phyloP scores from a whole-genome alignment of 1,284 basidiomycete species.

The Xerocomus subilludens region DNA sequence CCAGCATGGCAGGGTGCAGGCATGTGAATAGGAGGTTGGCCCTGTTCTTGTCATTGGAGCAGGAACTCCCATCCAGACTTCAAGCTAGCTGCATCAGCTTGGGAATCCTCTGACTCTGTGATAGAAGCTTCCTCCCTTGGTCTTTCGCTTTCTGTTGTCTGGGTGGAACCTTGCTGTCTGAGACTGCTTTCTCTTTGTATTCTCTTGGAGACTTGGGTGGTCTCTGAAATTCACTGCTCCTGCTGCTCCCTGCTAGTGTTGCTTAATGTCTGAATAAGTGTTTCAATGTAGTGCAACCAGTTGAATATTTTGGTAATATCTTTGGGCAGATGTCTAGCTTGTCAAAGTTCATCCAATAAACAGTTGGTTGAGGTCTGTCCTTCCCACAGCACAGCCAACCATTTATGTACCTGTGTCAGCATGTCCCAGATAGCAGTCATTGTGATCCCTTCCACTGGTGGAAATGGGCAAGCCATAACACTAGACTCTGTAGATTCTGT shows the following conservation, averaged over 20 bases:
- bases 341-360: slow-evolving; percentile 60
- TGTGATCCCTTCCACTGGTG: slow-evolving; percentile 50
- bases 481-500: slow-evolving; percentile 56
- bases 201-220: slow-evolving; percentile 30
- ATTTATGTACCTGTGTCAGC: slow-evolving; percentile 63
- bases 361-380: slow-evolving; percentile 69
- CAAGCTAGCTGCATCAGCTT: slow-evolving; percentile 47
- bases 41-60: slow-evolving; percentile 36
- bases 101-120: slow-evolving; percentile 44
- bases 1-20: slow-evolving; percentile 59
- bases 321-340: slow-evolving; percentile 36
- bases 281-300: slow-evolving; percentile 58
- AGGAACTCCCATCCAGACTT: slow-evolving; percentile 42
- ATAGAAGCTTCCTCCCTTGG: slow-evolving; percentile 39
- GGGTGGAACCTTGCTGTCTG: no score
- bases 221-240: slow-evolving; percentile 32
- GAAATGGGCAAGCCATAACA: slow-evolving; percentile 55
- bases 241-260: slow-evolving; percentile 25
- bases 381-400: slow-evolving; percentile 65
- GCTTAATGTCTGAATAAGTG: slow-evolving; percentile 56
- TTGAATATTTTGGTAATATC: slow-evolving; percentile 55
- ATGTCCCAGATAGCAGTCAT: slow-evolving; percentile 59
- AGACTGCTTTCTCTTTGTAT: slow-evolving; percentile 12
- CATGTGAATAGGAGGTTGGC: slow-evolving; percentile 53
- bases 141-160: not conserved